Base-by-base conservation (phyloP, 2,329 filamentous ascomycete species). In the Colletotrichum tanaceti region DNA sequence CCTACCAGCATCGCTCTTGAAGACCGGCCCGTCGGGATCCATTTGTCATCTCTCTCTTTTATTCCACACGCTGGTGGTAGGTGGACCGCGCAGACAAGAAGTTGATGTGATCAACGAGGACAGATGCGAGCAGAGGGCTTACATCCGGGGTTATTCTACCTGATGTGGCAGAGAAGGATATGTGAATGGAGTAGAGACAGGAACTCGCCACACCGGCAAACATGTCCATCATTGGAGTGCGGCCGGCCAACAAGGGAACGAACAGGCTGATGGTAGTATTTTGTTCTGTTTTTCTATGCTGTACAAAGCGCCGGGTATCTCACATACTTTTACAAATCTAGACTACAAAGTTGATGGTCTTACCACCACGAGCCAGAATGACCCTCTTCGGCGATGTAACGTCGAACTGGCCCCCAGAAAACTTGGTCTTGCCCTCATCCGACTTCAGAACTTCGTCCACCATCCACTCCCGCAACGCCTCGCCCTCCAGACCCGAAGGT, bases 261-360 rank as follows among this genome's bases (percentile, higher is more conserved):
- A 22, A 18, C n/a, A n/a, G 46, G 50, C 18, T 20, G 24, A 18
- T 3, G 43, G 41, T 43, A 39, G 59, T 46, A 35, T 52, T 50
- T 43, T 38, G 44, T 55, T 50, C 16, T 58, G 35, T 53, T 43
- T 5, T 63, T 43, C 22, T 35, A 57, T 63, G 20, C 35, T 60
- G 32, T 69, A 65, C 47, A 68, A 39, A 58, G 9, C 7, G 35
- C 43, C 44, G 66, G 69, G 70, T 71, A 72, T 72, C 58, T 52
- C 41, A 32, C 63, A 66, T 53, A 22, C 14, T 63, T 55, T 65
- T 63, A 62, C 60, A 71, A 22, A 24, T 50, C 35, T 78, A 83
- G 67, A 89, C 71, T 60, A 96, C 89, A 83, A 94, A 91, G 79
- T 94, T 97, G 35, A 95, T 86, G 58, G 92, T 83, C 77, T 85